Percentiles rank a stretch among this genome's conserved stretches.
phyloP scores from a whole-genome alignment of 2,329 filamentous ascomycete species.

The Alternaria panax region DNA sequence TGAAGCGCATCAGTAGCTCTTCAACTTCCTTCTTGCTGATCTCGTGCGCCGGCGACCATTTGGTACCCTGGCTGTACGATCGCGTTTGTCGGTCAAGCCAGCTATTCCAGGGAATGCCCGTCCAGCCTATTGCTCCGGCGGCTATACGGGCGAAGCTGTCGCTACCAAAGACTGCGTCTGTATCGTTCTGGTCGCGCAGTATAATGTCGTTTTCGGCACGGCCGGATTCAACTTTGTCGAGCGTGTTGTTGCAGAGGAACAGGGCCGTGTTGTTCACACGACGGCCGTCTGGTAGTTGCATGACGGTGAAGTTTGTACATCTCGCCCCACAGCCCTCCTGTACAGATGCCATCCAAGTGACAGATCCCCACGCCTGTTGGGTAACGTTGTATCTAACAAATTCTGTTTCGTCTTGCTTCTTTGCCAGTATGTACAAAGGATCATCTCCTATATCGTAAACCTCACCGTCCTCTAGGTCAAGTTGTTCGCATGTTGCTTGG shows the following conservation, averaged over 20 bases:
- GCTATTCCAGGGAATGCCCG: slow-evolving; percentile 26
- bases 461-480: slow-evolving; percentile 20
- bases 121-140: slow-evolving; percentile 44
- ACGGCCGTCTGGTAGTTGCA: slow-evolving; percentile 24
- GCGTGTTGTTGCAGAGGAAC: slow-evolving; percentile 41
- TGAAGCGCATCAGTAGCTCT: slow-evolving; percentile 38
- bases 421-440: slow-evolving; percentile 24
- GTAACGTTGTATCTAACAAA: slow-evolving; percentile 28
- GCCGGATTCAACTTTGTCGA: slow-evolving; percentile 18
- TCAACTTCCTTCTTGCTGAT: slow-evolving; percentile 19
- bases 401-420: slow-evolving; percentile 14
- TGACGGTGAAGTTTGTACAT: slow-evolving; percentile 46
- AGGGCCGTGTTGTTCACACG: slow-evolving; percentile 23
- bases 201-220: slow-evolving; percentile 31
- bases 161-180: slow-evolving; percentile 32
- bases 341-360: slow-evolving; percentile 37
- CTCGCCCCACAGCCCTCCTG: slow-evolving; percentile 34
- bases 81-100: slow-evolving; percentile 25
- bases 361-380: slow-evolving; percentile 21
- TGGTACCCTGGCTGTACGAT: slow-evolving; percentile 31
- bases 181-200: slow-evolving; percentile 21
- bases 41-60: slow-evolving; percentile 34
- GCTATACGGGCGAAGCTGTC: slow-evolving; percentile 41
- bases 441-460: not conserved
- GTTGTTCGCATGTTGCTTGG: slow-evolving; percentile 30